phyloP scores from a whole-genome alignment of 139 green algal genomes.

The Haematococcus sp. region DNA sequence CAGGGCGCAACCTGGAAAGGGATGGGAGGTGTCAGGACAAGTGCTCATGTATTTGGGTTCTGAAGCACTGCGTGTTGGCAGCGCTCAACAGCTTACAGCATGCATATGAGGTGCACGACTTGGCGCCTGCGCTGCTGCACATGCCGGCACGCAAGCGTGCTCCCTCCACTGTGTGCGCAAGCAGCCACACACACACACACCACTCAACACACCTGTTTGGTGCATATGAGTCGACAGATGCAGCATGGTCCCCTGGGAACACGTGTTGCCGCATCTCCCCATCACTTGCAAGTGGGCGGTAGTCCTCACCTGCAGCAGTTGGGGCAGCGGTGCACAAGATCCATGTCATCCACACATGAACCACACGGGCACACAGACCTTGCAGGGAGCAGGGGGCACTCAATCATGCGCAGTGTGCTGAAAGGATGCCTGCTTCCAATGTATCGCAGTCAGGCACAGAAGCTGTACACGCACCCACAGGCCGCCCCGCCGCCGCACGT shows the following conservation, averaged over 20 bases:
- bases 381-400: too few relatives aligned
- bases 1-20: slow-evolving; percentile 22
- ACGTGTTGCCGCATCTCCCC: slow-evolving; percentile 19
- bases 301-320: slow-evolving; percentile 22
- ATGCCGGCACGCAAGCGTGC: not conserved
- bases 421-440: too few relatives aligned
- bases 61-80: not conserved
- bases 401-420: too few relatives aligned
- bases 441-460: too few relatives aligned
- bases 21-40: too few relatives aligned
- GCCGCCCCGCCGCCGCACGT: slow-evolving; percentile 21
- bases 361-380: too few relatives aligned
- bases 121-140: not conserved
- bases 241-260: slow-evolving; percentile 15
- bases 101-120: not conserved
- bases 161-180: too few relatives aligned
- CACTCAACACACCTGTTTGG: slow-evolving; percentile 7
- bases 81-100: not conserved
- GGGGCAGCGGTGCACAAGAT: not conserved
- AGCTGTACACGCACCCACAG: slow-evolving; percentile 23
- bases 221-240: slow-evolving; percentile 9
- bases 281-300: slow-evolving; percentile 26
- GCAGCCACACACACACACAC: too few relatives aligned
- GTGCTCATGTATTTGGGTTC: not conserved
- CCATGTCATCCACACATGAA: too few relatives aligned